Evolutionary conservation across 108 stramenopile species (phyloP).

Genomic region (Conticribra weissflogii): DNA sequence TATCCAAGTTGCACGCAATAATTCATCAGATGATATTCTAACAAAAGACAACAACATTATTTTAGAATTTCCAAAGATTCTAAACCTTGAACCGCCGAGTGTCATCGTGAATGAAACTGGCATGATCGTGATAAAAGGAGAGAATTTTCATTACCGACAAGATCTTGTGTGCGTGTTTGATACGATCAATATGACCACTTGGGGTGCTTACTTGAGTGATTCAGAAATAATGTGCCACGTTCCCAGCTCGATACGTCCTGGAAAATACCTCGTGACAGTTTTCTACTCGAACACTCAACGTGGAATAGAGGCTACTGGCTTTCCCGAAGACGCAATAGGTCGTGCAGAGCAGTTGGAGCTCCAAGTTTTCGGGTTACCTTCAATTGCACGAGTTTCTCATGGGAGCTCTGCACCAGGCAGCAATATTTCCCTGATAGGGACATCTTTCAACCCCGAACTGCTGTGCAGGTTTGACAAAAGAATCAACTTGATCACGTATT

Average conservation of each 20-base stretch:
- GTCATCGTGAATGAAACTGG: conserved; percentile 2
- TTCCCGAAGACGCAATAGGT: background rate
- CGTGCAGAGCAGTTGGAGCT: background rate
- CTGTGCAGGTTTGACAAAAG: conserved; percentile 5
- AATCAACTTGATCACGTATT: conserved; percentile 4
- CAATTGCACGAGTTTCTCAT: too few species aligned
- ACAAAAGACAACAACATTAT: conserved; percentile 1
- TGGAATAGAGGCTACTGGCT: background rate
- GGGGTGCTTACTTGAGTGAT: conserved; percentile 3
- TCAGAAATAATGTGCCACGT: conserved; percentile 15
- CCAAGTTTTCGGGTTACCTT: too few species aligned
- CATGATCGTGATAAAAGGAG: conserved; percentile 15
- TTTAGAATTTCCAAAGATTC: conserved; percentile 6
- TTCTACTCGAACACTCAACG: background rate
- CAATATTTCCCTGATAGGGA: conserved; percentile 27
- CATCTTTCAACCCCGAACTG: conserved; percentile 25
- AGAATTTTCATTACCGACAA: conserved; percentile 10
- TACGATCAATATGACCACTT: conserved; percentile 2
- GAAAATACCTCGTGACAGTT: background rate
- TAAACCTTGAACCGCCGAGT: conserved; percentile 14
- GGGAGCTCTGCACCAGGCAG: too few species aligned
- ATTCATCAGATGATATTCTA: background rate
- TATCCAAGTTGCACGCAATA: background rate
- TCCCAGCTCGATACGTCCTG: background rate
- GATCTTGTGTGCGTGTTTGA: conserved; percentile 16